Evolutionary conservation across 768 basidiomycete genomes (phyloP).

Genomic region (Hygrocybe coccinea): DNA sequence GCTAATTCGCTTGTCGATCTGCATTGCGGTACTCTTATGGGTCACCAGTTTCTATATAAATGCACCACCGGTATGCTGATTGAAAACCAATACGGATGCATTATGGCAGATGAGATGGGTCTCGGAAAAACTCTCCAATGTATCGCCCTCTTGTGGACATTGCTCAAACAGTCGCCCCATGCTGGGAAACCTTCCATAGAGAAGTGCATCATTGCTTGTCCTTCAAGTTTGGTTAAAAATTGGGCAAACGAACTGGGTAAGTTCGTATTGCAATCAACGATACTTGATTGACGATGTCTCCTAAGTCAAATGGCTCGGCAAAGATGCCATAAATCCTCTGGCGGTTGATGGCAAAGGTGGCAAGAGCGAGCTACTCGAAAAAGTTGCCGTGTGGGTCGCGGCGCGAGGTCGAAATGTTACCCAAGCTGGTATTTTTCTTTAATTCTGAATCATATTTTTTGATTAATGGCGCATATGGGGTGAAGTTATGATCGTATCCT

Average conservation of each 20-base stretch:
- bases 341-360: constrained; percentile 91
- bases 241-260: constrained; percentile 95
- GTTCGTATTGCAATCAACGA: constrained; percentile 17
- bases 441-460: background rate
- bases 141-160: constrained; percentile 91
- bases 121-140: constrained; percentile 96
- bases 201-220: constrained; percentile 96
- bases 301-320: constrained; percentile 95
- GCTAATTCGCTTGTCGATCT: background rate
- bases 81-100: constrained; percentile 88
- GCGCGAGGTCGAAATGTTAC: constrained; percentile 86
- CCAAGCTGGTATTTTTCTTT: constrained; percentile 63
- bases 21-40: constrained; percentile 3
- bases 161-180: constrained; percentile 91
- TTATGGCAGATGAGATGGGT: constrained; percentile 99
- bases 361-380: constrained; percentile 72
- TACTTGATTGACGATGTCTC: background rate
- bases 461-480: background rate
- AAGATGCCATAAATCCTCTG: constrained; percentile 72
- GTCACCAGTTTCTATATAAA: constrained; percentile 91
- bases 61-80: constrained; percentile 93
- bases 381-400: constrained; percentile 84
- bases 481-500: constrained; percentile 96
- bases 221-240: constrained; percentile 93
- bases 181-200: constrained; percentile 85